Conservation (phyloP, 257 asterid species). For the Echites panduratus region DNA sequence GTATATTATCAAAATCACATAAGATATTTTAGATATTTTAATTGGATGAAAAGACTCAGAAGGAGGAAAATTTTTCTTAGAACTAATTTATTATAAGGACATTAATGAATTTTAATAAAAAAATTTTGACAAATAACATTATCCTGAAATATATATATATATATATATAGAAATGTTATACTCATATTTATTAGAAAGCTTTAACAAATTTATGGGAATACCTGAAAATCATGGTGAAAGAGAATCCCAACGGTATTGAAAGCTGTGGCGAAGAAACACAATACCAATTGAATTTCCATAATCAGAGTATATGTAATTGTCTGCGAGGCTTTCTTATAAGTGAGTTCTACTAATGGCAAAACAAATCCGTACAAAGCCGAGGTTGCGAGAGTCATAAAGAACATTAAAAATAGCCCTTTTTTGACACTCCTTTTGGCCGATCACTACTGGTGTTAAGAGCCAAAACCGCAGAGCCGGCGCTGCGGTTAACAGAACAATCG, state of each 20-base stretch:
- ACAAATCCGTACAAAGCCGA: slow-evolving; percentile 27
- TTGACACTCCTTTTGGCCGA: slow-evolving; percentile 19
- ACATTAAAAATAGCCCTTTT: slow-evolving; percentile 22
- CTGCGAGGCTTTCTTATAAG: slow-evolving; percentile 18
- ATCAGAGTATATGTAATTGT: slow-evolving; percentile 22
- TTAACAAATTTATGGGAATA: no score
- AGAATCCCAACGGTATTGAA: slow-evolving; percentile 28
- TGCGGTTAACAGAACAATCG: slow-evolving; percentile 20
- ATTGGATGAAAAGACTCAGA: no score
- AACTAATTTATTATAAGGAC: no score
- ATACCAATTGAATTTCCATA: slow-evolving; percentile 27
- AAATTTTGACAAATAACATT: no score
- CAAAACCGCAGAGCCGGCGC: slow-evolving; percentile 22
- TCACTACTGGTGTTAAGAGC: slow-evolving; percentile 17
- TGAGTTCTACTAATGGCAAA: slow-evolving; percentile 26
- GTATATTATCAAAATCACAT: no score
- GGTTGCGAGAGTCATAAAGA: slow-evolving; percentile 22
- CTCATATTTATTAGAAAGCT: no score
- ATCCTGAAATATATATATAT: no score
- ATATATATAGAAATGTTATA: no score
- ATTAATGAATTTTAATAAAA: no score
- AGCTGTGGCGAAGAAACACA: slow-evolving; percentile 20
- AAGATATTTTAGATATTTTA: no score
- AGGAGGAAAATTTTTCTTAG: no score
- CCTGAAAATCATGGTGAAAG: slow-evolving; percentile 28